A percentile compares a stretch with the other conserved stretches of the same genome.
These are phyloP conservation scores for Rosa rugosa DNA, from an alignment of 306 rosid species.

Conservation along the genomic window DNA sequence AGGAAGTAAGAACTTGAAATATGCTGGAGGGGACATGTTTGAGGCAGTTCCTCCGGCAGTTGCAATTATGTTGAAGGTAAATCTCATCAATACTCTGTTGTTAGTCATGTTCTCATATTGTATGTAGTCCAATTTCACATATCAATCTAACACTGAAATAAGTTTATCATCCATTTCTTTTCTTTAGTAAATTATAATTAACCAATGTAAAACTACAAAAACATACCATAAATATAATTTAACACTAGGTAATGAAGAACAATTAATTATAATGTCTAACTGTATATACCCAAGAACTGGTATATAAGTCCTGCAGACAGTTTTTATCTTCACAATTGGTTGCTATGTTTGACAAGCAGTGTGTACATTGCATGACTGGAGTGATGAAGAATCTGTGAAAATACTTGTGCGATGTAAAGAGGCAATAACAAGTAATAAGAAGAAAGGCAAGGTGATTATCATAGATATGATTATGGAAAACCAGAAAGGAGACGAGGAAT, in stretches of 20 bases:
- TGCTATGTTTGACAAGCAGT: conserved; percentile 1
- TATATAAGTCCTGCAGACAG: too few species aligned
- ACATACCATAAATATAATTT: too few species aligned
- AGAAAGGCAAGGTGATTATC: conserved; percentile 40
- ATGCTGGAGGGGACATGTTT: conserved; percentile 49
- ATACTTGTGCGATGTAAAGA: conserved; percentile 46
- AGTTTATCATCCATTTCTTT: too few species aligned
- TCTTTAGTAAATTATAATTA: too few species aligned
- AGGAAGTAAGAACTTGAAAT: conserved; percentile 31
- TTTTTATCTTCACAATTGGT: too few species aligned
- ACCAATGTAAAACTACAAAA: too few species aligned
- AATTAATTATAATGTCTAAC: too few species aligned
- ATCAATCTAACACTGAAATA: too few species aligned
- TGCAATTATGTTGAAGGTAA: conserved; percentile 45
- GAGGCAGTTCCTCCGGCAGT: conserved; percentile 40
- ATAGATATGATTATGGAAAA: conserved; percentile 44
- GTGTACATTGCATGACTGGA: conserved; percentile 53
- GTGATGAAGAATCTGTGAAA: conserved; percentile 37
- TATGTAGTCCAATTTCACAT: too few species aligned
- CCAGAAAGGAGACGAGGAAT: conserved; percentile 16
- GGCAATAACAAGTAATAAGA: conserved; percentile 24
- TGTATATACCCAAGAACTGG: too few species aligned
- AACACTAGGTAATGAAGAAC: too few species aligned
- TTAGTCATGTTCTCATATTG: too few species aligned
- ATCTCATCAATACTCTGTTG: not conserved